These are phyloP conservation scores for Blastobotrys attinorum DNA, from an alignment of 805 yeast species.

Conservation along the genomic window DNA sequence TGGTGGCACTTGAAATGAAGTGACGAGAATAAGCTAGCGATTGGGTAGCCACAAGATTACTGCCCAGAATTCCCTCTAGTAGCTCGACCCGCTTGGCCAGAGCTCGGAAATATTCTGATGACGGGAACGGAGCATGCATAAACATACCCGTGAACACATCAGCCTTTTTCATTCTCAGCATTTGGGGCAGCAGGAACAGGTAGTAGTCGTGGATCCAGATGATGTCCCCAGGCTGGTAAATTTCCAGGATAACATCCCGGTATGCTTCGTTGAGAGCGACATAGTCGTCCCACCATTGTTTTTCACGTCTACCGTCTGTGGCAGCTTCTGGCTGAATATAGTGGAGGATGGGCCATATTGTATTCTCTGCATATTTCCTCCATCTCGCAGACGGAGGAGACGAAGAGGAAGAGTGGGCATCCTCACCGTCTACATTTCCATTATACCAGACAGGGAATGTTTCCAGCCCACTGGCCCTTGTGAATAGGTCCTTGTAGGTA, in stretches of 20 bases:
- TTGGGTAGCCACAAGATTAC: conserved; percentile 82
- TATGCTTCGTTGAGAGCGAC: conserved; percentile 86
- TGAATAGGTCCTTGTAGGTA: not conserved
- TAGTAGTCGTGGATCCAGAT: conserved; percentile 93
- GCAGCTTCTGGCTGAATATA: conserved; percentile 70
- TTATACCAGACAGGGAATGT: conserved; percentile 67
- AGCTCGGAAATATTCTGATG: conserved; percentile 88
- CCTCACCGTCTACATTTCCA: conserved; percentile 53
- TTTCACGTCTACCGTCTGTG: conserved; percentile 60
- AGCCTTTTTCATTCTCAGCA: conserved; percentile 69
- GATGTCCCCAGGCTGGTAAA: conserved; percentile 82
- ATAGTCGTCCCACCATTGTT: conserved; percentile 82
- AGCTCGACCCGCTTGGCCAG: conserved; percentile 74
- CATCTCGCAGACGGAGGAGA: conserved; percentile 38
- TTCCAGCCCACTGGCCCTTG: conserved; percentile 13
- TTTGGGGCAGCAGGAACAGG: conserved; percentile 69
- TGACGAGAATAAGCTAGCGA: conserved; percentile 81
- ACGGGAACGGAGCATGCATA: conserved; percentile 89
- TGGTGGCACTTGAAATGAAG: conserved; percentile 81
- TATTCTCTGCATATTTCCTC: conserved; percentile 84
- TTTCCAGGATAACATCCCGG: conserved; percentile 62
- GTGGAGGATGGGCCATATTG: conserved; percentile 91
- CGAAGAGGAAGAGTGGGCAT: conserved; percentile 39
- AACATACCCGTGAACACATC: conserved; percentile 69
- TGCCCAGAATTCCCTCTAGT: conserved; percentile 86